Base-by-base conservation (phyloP, 257 asterid genomes). In the Nicotiana attenuata region DNA sequence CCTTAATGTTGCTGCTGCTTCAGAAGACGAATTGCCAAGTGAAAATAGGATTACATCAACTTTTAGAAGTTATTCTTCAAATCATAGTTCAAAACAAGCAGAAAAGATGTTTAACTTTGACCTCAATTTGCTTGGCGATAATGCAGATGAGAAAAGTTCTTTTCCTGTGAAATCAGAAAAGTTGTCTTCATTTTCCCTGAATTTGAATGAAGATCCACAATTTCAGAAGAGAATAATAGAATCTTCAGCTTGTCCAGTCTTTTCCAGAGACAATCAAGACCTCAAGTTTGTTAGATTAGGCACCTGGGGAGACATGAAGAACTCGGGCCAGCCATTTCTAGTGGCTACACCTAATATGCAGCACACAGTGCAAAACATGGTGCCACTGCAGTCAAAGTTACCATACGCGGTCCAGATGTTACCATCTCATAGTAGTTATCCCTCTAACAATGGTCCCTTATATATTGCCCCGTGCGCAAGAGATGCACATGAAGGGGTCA, bases 1-100 rank as follows among this genome's bases (percentile, higher is more conserved):
- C 84, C 93, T 92, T 85, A 92, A 92, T 83, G 84, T 90, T 82
- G 89, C 91, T 83, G 87, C 86, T 41, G 80, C 56, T 10, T 3
- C 41, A 60, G 96, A 89, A 29, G 94, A 64, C 3, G 88, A 65
- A 56, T 22, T 59, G 31, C 80, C 83, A 50, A 22, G 10, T 19
- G 84, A 79, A 78, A 31, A 6, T 53, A 65, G 47, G 79, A 29
- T 47, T 47, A 8, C 45, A 47, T 50, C 29, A 26, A 26, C 29
- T 65, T 65, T 64, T 64, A 65, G 15, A 29, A 19, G 22, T 8
- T 41, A 7, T 84, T 81, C 76, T 73, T 81, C 80, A 10, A 80
- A 78, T 76, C 56, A 57, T n/a, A 77, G 45, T 79, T 71, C 84
- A 41, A 84, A 81, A 73, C 82, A 60, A 75, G 69, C 83, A 8